A percentile compares a stretch with the other conserved stretches of the same genome.
These are phyloP conservation scores for Allium fistulosum DNA, from an alignment of 106 monocot species.

Conservation along the genomic window DNA sequence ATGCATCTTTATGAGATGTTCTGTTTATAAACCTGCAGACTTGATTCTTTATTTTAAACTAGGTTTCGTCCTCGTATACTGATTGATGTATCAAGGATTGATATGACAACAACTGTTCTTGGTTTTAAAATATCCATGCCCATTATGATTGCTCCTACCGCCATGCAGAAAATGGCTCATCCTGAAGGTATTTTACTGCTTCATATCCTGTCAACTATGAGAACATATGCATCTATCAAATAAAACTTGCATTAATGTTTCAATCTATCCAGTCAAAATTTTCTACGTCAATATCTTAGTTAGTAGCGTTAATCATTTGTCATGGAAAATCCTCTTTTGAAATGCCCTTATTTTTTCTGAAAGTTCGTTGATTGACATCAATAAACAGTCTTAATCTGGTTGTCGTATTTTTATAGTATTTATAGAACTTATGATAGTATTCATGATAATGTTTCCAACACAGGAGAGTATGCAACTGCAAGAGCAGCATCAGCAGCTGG, in stretches of 20 bases:
- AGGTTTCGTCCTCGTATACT: slow-evolving; percentile 84
- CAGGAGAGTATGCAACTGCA: slow-evolving; percentile 93
- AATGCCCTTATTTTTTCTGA: too few species aligned
- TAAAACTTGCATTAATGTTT: background rate
- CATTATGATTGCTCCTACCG: slow-evolving; percentile 87
- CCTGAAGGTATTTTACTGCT: slow-evolving; percentile 47
- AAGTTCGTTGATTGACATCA: too few species aligned
- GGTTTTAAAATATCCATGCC: slow-evolving; percentile 94
- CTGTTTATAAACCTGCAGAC: background rate
- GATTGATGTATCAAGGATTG: slow-evolving; percentile 79
- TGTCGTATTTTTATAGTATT: too few species aligned
- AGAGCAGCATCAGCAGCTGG: slow-evolving; percentile 80
- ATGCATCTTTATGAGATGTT: background rate
- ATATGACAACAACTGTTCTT: slow-evolving; percentile 64
- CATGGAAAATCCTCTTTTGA: too few species aligned
- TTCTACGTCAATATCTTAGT: too few species aligned
- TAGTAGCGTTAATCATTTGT: too few species aligned
- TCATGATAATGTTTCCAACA: background rate
- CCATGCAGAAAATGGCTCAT: slow-evolving; percentile 87
- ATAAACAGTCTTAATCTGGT: too few species aligned
- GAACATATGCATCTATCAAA: background rate
- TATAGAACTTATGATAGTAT: too few species aligned
- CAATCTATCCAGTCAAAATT: too few species aligned
- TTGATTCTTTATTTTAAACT: background rate
- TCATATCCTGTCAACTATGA: background rate